Evolutionary conservation across 352 stramenopile species (phyloP).

Genomic region (Pythium sukuiense): DNA sequence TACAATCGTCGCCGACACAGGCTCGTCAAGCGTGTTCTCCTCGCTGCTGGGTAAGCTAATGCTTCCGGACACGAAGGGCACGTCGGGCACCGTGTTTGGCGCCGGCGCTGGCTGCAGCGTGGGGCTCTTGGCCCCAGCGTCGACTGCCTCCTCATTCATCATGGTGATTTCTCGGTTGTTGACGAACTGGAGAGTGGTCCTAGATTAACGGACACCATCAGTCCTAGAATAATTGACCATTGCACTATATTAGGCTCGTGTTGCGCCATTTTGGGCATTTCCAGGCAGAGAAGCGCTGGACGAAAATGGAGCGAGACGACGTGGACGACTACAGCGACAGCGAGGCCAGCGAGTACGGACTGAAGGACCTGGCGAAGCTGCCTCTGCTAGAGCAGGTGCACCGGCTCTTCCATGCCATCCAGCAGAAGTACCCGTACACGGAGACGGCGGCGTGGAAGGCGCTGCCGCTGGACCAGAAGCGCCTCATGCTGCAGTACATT

Average conservation of each 20-base stretch:
- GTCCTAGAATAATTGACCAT: not conserved
- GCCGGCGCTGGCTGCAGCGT: constrained; percentile 12
- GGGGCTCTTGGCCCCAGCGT: constrained; percentile 19
- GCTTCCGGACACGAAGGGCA: constrained; percentile 66
- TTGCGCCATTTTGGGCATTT: not conserved
- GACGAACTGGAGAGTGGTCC: not conserved
- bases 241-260: not conserved
- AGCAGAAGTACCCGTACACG: constrained; percentile 81
- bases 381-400: constrained; percentile 85
- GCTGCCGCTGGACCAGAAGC: constrained; percentile 76
- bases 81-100: constrained; percentile 17
- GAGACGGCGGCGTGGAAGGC: constrained; percentile 80
- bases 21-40: constrained; percentile 86
- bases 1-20: constrained; percentile 88
- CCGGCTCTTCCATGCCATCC: constrained; percentile 81
- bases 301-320: constrained; percentile 6
- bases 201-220: not conserved
- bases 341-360: constrained; percentile 65
- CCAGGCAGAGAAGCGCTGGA: constrained; percentile 13
- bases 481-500: constrained; percentile 82
- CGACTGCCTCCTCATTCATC: constrained; percentile 26
- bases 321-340: constrained; percentile 22
- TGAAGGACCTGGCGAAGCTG: constrained; percentile 59
- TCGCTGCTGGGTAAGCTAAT: constrained; percentile 76
- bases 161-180: constrained; percentile 7